Evolutionary conservation across 768 basidiomycete species (phyloP).

Genomic region (Calocera cornea): DNA sequence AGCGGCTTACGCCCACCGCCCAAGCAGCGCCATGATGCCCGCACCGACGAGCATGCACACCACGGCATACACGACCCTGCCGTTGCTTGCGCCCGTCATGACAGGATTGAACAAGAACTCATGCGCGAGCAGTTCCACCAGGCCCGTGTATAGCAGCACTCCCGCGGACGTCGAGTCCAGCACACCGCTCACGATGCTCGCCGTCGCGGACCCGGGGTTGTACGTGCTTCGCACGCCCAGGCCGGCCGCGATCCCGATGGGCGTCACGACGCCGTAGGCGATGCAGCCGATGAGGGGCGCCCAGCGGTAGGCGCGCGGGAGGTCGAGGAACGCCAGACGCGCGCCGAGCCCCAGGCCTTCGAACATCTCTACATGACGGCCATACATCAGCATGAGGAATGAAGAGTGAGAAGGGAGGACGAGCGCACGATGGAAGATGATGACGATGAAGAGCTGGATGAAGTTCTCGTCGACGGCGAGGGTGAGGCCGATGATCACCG

Average conservation of each 20-base stretch:
- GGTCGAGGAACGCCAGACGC: constrained; percentile 61
- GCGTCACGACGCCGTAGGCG: constrained; percentile 66
- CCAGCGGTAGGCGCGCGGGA: constrained; percentile 41
- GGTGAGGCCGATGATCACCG: constrained; percentile 75
- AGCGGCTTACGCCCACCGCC: constrained; percentile 58
- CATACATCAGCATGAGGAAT: background rate
- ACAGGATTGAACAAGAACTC: constrained; percentile 86
- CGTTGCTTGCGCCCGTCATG: constrained; percentile 57
- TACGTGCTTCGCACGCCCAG: constrained; percentile 64
- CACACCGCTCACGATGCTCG: constrained; percentile 69
- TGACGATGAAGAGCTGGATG: constrained; percentile 74
- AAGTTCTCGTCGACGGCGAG: constrained; percentile 78
- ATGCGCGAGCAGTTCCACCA: constrained; percentile 86
- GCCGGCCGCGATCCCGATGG: constrained; percentile 77
- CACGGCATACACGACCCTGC: constrained; percentile 56
- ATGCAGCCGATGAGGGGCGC: constrained; percentile 47
- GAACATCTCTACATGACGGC: constrained; percentile 53
- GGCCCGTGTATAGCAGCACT: constrained; percentile 74
- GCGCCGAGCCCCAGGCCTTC: constrained; percentile 90
- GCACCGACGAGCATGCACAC: constrained; percentile 70
- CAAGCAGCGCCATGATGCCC: constrained; percentile 81
- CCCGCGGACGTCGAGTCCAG: constrained; percentile 78
- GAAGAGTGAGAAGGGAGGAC: background rate
- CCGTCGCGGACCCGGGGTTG: constrained; percentile 63
- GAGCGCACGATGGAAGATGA: constrained; percentile 79